phyloP scores from a whole-genome alignment of 108 stramenopile genomes.

The Thalassiosira profunda region DNA sequence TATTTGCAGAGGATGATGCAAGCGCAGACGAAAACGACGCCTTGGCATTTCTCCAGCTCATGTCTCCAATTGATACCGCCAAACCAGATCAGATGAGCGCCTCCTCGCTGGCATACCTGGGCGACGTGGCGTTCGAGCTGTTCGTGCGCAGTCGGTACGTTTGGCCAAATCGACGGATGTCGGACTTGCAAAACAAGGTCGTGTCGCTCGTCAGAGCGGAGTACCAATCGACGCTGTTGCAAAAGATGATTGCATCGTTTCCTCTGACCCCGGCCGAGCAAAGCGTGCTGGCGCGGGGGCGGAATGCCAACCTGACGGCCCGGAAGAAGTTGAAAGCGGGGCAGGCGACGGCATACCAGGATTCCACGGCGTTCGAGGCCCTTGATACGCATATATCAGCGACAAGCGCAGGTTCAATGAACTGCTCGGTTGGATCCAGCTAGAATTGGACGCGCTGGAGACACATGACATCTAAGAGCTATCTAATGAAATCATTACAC shows the following conservation, averaged over 20 bases:
- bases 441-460: conserved; percentile 40
- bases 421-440: conserved; percentile 59
- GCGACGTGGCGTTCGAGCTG: conserved; percentile 84
- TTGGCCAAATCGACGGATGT: conserved; percentile 79
- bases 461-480: too few species aligned
- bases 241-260: conserved; percentile 57
- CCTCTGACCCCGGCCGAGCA: conserved; percentile 61
- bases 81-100: conserved; percentile 80
- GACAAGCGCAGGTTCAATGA: conserved; percentile 66
- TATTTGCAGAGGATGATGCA: background rate
- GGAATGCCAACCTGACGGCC: conserved; percentile 66
- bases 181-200: conserved; percentile 72
- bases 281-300: conserved; percentile 69
- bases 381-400: conserved; percentile 76
- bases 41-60: conserved; percentile 25
- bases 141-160: conserved; percentile 81
- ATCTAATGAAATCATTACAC: too few species aligned
- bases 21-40: background rate
- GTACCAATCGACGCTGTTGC: conserved; percentile 70
- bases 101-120: conserved; percentile 84
- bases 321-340: conserved; percentile 43
- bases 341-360: conserved; percentile 74
- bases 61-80: conserved; percentile 36
- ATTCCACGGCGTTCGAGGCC: conserved; percentile 89
- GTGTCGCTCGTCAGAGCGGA: conserved; percentile 86